Conservation (phyloP, 352 stramenopile species). For the Achlya hypogyna region DNA sequence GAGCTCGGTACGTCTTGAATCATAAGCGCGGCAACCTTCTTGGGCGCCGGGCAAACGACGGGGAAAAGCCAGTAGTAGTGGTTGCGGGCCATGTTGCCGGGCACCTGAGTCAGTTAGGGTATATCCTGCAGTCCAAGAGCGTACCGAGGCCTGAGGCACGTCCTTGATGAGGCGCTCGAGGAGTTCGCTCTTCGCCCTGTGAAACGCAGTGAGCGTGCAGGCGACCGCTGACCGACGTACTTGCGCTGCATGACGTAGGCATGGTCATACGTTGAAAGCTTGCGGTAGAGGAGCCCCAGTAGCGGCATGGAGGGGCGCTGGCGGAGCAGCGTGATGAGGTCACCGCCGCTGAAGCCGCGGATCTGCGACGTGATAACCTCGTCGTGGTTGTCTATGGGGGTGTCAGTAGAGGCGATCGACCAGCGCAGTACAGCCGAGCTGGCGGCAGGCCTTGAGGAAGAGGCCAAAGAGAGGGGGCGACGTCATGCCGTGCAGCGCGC, state of each 20-base stretch:
- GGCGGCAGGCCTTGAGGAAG: conserved; percentile 52
- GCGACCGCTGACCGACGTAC: conserved; percentile 23
- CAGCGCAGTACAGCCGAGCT: conserved; percentile 41
- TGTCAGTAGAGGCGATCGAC: background rate
- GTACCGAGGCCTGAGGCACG: conserved; percentile 49
- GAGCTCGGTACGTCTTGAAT: conserved; percentile 40
- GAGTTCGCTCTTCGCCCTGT: conserved; percentile 59
- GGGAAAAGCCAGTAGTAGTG: conserved; percentile 83
- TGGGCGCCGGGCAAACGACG: conserved; percentile 49
- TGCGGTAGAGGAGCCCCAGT: conserved; percentile 54
- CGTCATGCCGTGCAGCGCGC: conserved; percentile 52
- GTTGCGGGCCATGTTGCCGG: conserved; percentile 39
- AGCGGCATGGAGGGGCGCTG: conserved; percentile 68
- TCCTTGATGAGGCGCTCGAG: conserved; percentile 40
- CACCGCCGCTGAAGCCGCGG: conserved; percentile 65
- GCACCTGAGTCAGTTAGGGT: conserved; percentile 31
- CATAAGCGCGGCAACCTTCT: conserved; percentile 52
- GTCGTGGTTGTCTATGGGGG: conserved; percentile 49
- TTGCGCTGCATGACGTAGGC: conserved; percentile 61
- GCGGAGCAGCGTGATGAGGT: conserved; percentile 68
- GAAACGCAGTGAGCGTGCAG: background rate
- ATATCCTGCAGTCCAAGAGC: background rate
- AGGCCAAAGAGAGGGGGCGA: conserved; percentile 63
- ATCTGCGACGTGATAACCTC: conserved; percentile 77
- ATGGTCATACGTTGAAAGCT: conserved; percentile 59